Percentiles rank a stretch among this genome's conserved stretches.
These are phyloP conservation scores for Dendrobium catenatum DNA, from an alignment of 106 monocot species.

Conservation along the genomic window DNA sequence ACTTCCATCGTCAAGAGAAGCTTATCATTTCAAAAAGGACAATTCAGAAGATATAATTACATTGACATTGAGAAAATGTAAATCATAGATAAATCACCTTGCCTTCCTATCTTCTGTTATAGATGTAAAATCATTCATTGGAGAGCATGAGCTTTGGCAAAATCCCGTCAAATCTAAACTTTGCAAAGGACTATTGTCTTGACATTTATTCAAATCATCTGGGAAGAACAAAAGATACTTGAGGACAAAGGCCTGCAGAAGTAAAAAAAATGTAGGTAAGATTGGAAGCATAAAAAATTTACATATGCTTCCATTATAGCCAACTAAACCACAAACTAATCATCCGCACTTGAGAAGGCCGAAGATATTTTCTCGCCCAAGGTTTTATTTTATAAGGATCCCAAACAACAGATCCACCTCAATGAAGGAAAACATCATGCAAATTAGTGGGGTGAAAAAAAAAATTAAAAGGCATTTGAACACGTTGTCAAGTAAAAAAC, in stretches of 20 bases:
- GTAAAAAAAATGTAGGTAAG: neutral
- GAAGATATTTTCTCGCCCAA: neutral
- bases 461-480: neutral
- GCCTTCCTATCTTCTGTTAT: conserved; percentile 56
- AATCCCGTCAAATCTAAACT: conserved; percentile 23
- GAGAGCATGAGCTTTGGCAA: conserved; percentile 20
- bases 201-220: conserved; percentile 30
- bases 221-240: conserved; percentile 60
- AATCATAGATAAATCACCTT: conserved; percentile 36
- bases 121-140: conserved; percentile 33
- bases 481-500: neutral
- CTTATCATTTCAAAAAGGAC: neutral
- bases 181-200: conserved; percentile 15
- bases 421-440: neutral
- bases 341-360: neutral
- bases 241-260: conserved; percentile 61
- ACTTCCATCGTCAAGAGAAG: neutral
- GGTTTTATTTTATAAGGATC: neutral
- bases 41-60: neutral
- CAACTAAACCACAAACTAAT: neutral
- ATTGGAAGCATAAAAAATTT: conserved; percentile 4
- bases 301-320: neutral
- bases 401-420: neutral
- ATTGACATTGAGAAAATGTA: neutral
- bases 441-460: neutral